Percentiles rank a stretch among this genome's conserved stretches.
Conservation (phyloP, 2,329 filamentous ascomycete species). For the Diaporthe ampelina region DNA sequence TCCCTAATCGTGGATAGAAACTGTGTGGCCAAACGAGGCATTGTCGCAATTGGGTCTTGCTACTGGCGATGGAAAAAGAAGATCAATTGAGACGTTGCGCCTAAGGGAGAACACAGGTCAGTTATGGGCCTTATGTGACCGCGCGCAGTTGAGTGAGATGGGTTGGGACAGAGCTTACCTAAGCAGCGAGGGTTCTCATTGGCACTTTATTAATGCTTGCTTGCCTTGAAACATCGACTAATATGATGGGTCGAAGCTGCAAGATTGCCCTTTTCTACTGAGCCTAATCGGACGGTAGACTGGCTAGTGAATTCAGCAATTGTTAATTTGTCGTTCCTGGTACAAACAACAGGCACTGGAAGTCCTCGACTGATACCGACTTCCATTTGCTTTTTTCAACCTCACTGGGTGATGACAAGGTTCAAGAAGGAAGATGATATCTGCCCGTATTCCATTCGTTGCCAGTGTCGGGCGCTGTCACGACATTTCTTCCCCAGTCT, state of each 20-base stretch:
- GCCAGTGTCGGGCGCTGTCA: too few relatives aligned
- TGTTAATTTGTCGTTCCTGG: too few relatives aligned
- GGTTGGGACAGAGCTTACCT: neutral
- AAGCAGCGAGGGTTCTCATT: neutral
- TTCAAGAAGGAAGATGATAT: neutral
- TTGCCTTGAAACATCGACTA: neutral
- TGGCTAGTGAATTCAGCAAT: neutral
- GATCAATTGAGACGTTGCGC: neutral
- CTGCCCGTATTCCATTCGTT: neutral
- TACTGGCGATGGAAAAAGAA: neutral
- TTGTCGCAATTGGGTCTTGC: slow-evolving; percentile 51
- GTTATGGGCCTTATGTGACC: neutral
- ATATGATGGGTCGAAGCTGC: neutral
- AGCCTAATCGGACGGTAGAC: neutral
- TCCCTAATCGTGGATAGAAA: slow-evolving; percentile 77
- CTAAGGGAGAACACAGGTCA: neutral
- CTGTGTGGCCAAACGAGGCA: slow-evolving; percentile 72
- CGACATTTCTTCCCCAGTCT: neutral
- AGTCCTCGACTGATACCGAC: neutral
- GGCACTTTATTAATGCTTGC: neutral
- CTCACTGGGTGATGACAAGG: neutral
- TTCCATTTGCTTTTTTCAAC: neutral
- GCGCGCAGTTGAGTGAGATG: neutral
- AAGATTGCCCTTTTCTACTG: too few relatives aligned
- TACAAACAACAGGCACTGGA: neutral